These are phyloP conservation scores for Arabidopsis hybrid DNA, from an alignment of 441 rosid genomes.

Conservation along the genomic window DNA sequence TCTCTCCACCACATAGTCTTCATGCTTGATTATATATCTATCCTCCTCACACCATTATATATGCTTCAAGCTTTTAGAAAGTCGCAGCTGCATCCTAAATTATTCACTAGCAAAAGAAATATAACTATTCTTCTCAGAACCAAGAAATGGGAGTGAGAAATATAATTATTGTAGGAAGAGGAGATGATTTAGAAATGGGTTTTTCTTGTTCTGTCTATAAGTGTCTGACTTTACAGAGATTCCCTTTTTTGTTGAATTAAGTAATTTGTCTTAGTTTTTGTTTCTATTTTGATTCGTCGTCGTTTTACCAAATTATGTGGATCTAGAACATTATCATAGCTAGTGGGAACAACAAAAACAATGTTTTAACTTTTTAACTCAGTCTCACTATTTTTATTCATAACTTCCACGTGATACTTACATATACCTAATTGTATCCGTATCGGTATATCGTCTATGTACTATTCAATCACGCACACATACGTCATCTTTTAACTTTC, in stretches of 20 bases:
- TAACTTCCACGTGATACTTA: conserved; percentile 26
- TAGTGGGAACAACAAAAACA: conserved; percentile 32
- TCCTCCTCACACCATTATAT: conserved; percentile 24
- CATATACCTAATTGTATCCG: neutral
- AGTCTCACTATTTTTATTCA: conserved; percentile 8
- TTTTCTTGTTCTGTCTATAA: conserved; percentile 15
- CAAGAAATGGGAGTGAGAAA: conserved; percentile 12
- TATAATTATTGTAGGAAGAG: neutral
- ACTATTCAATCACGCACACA: neutral
- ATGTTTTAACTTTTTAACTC: neutral
- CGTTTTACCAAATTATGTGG: conserved; percentile 26
- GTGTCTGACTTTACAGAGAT: conserved; percentile 29
- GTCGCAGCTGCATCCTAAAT: conserved; percentile 17
- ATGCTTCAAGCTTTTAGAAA: conserved; percentile 32
- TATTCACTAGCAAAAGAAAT: neutral
- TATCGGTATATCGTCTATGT: neutral
- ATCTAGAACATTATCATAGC: conserved; percentile 21
- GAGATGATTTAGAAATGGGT: conserved; percentile 1
- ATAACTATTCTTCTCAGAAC: neutral
- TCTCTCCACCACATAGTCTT: conserved; percentile 51
- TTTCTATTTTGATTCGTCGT: neutral
- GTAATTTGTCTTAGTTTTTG: conserved; percentile 13
- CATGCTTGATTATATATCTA: conserved; percentile 26
- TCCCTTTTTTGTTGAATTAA: conserved; percentile 7
- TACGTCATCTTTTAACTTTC: conserved; percentile 1